These are phyloP conservation scores for Microcyclospora pomicola DNA, from an alignment of 2,329 filamentous ascomycete genomes.

Conservation along the genomic window DNA sequence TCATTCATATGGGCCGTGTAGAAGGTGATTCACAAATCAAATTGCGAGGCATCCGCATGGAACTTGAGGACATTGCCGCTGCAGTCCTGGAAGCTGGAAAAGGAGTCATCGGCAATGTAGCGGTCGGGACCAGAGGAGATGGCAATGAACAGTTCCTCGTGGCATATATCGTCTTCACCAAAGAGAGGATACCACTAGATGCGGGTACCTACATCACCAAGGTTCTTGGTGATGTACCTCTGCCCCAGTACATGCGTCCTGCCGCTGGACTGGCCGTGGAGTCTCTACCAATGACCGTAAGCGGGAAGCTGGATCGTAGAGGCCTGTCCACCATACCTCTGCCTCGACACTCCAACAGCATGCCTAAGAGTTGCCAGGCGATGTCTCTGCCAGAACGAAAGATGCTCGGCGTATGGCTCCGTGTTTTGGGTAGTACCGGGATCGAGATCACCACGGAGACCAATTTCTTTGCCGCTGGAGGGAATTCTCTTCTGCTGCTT, in stretches of 20 bases:
- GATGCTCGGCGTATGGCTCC: too few relatives aligned
- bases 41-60: conserved; percentile 8
- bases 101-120: conserved; percentile 14
- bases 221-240: conserved; percentile 12
- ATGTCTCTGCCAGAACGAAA: too few relatives aligned
- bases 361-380: too few relatives aligned
- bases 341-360: conserved; percentile 1
- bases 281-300: conserved; percentile 15
- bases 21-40: conserved; percentile 10
- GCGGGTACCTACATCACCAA: conserved; percentile 5
- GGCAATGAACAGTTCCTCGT: conserved; percentile 15
- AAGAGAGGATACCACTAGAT: neutral
- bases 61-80: conserved; percentile 9
- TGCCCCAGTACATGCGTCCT: conserved; percentile 25
- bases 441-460: conserved; percentile 8
- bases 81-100: conserved; percentile 8
- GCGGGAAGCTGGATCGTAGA: conserved; percentile 18
- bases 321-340: conserved; percentile 10
- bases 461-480: conserved; percentile 30
- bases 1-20: conserved; percentile 13
- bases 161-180: conserved; percentile 21
- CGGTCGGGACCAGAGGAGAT: conserved; percentile 5
- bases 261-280: conserved; percentile 14
- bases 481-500: conserved; percentile 29
- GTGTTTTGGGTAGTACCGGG: neutral